Percentiles rank a stretch among this genome's conserved stretches.
Evolutionary conservation across 2,329 filamentous ascomycete species (phyloP).

Genomic region (Aspergillus sojae): DNA sequence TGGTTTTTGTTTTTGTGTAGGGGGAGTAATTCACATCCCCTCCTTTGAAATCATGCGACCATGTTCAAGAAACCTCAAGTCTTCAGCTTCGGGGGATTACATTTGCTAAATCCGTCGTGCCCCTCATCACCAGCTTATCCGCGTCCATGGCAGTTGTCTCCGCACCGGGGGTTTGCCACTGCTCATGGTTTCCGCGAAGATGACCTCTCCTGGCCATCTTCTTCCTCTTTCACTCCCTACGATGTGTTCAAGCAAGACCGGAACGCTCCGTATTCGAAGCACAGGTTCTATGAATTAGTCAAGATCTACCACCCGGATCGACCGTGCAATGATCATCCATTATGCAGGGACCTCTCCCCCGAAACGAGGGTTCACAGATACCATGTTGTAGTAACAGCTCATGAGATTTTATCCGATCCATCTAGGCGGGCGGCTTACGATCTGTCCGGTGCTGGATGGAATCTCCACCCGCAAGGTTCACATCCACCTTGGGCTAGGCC

Average conservation of each 20-base stretch:
- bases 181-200: slow-evolving; percentile 31
- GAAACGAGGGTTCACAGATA: slow-evolving; percentile 81
- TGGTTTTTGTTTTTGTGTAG: not conserved
- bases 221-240: slow-evolving; percentile 70
- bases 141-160: slow-evolving; percentile 23
- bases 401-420: slow-evolving; percentile 83
- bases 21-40: slow-evolving; percentile 23
- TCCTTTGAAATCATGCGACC: slow-evolving; percentile 36
- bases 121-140: slow-evolving; percentile 27
- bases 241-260: slow-evolving; percentile 73
- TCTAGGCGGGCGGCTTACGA: slow-evolving; percentile 81
- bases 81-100: slow-evolving; percentile 42
- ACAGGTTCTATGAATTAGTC: slow-evolving; percentile 83
- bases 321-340: slow-evolving; percentile 46
- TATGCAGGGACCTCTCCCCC: slow-evolving; percentile 55
- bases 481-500: slow-evolving; percentile 23
- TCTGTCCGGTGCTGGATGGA: slow-evolving; percentile 78
- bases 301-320: slow-evolving; percentile 95
- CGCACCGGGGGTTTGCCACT: slow-evolving; percentile 36
- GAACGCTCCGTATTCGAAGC: slow-evolving; percentile 75
- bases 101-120: slow-evolving; percentile 33
- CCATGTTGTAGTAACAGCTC: slow-evolving; percentile 81
- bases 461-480: slow-evolving; percentile 44
- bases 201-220: slow-evolving; percentile 47
- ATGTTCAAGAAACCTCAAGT: slow-evolving; percentile 53